Evolutionary conservation across 176 grass and related monocot genomes (phyloP).

Genomic region (Saccharum officinarum): DNA sequence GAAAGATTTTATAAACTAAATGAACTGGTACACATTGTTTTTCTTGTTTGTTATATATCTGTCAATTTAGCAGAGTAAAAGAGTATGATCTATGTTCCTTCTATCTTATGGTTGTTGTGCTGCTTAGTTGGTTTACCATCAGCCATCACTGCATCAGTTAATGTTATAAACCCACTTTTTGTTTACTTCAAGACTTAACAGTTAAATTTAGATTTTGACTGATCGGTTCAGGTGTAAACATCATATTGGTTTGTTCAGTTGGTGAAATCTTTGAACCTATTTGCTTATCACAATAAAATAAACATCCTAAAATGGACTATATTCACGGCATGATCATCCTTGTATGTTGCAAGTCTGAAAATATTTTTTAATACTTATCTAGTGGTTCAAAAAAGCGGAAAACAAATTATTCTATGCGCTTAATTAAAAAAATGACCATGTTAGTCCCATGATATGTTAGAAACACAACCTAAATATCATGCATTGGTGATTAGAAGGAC

Average conservation of each 20-base stretch:
- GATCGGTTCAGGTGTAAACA: not conserved
- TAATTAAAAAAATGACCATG: not conserved
- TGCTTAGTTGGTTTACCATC: not conserved
- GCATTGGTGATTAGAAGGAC: not conserved
- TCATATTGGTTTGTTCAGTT: not conserved
- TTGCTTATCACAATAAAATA: not conserved
- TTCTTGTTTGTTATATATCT: not conserved
- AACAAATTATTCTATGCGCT: not conserved
- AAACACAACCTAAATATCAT: not conserved
- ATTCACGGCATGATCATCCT: not conserved
- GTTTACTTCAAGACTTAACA: not conserved
- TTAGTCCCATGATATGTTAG: not conserved
- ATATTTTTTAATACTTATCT: not conserved
- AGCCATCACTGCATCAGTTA: not conserved
- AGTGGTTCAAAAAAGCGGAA: not conserved
- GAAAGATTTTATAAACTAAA: not conserved
- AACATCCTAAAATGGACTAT: not conserved
- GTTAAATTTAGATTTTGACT: not conserved
- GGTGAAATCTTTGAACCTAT: not conserved
- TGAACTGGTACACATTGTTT: not conserved
- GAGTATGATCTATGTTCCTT: not conserved
- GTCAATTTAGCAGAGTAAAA: not conserved
- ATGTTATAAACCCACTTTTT: not conserved
- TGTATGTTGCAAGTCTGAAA: not conserved
- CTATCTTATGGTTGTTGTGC: not conserved